These are phyloP conservation scores for Aureobasidium sp. DNA, from an alignment of 2,329 filamentous ascomycete genomes.

Conservation along the genomic window DNA sequence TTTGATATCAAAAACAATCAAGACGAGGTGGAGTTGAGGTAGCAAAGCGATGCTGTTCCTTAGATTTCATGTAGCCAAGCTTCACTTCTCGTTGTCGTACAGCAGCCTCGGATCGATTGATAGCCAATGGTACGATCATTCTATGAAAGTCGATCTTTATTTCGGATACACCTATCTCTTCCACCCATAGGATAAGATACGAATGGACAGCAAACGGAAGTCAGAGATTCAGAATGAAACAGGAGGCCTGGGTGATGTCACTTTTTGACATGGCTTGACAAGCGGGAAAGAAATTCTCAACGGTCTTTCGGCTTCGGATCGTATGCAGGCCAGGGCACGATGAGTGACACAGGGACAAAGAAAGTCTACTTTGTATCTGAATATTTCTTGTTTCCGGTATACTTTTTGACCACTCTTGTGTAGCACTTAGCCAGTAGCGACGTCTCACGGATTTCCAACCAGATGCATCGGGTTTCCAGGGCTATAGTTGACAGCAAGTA, in stretches of 20 bases:
- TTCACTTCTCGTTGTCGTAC: neutral
- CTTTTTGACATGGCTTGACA: neutral
- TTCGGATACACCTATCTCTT: too few relatives aligned
- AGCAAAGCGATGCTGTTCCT: neutral
- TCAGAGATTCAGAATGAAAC: neutral
- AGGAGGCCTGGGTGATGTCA: neutral
- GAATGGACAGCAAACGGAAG: neutral
- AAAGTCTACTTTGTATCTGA: neutral
- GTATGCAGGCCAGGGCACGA: neutral
- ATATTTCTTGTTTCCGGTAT: conserved; percentile 10
- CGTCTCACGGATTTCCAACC: neutral
- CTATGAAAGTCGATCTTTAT: neutral
- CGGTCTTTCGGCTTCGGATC: conserved; percentile 14
- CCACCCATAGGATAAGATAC: neutral
- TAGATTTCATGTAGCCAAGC: neutral
- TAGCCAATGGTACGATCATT: neutral
- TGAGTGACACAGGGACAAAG: conserved; percentile 3
- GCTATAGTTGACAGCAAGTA: neutral
- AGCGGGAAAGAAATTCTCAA: conserved; percentile 8
- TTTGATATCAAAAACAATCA: neutral
- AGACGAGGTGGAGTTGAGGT: neutral
- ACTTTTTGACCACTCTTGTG: neutral
- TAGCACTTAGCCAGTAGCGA: neutral
- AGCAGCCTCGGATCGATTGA: neutral
- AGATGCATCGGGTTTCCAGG: neutral